Evolutionary conservation across 495 filamentous ascomycete genomes (phyloP), one percentile per base, ranked within the genome.

Genomic region (Lasiosphaeria miniovina): DNA sequence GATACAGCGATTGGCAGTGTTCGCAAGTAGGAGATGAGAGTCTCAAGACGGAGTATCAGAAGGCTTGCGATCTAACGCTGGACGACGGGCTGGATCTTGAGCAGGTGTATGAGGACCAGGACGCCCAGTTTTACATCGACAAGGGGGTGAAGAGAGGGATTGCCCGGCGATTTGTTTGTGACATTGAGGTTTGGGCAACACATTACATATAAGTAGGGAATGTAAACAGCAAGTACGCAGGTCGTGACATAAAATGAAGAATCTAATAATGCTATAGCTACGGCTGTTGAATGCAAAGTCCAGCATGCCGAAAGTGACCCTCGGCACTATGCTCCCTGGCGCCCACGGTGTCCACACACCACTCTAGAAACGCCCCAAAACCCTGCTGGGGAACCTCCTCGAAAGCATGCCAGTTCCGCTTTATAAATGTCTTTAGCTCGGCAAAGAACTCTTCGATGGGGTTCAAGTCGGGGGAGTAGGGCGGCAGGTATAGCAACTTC

Each of bases 161-260:
- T 63, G 61, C 61, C 6, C 56, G 54, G 49, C 64, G 57, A 3
- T 63, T 66, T 57, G 36, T 66, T 17, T 11, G 57, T 36, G 57
- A 66, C 40, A 66, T 66, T 52, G 40, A 57, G 12, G n/a, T 54
- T 17, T 66, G 61, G 57, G 57, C 72, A 45, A 72, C 33, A 43
- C 32, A 17, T 14, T 40, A 40, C 11, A 11, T 40, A 55, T 6
- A 4, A 55, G 35, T 55, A 41, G 6, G 14, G 36, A 32, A 41
- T 40, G 52, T 40, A 40, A 40, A 40, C 36, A 40, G 11, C 36
- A 40, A 40, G 11, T 11, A 40, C 36, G 36, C 36, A 6, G 36
- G 6, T 6, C 6, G 36, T 40, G 36, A 40, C 36, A 6, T 6
- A 49, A 6, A 6, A 6, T 49, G 6, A n/a, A 15, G 46, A 49